A percentile compares a stretch with the other conserved stretches of the same genome.
These are phyloP conservation scores for Suillus ampliporus DNA, from an alignment of 768 basidiomycete genomes.

Conservation along the genomic window DNA sequence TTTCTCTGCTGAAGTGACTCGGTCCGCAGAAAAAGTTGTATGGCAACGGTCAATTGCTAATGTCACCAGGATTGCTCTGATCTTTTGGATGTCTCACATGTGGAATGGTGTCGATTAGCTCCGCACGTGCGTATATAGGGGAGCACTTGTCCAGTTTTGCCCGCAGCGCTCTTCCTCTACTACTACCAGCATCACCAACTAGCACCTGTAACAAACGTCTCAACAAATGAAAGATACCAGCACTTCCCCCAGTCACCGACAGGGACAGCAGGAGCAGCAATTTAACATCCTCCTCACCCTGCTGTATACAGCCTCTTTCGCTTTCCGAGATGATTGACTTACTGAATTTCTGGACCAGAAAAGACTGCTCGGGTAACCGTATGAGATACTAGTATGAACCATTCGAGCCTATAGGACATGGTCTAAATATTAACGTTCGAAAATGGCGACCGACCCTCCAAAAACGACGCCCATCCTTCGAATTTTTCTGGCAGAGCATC, in stretches of 20 bases:
- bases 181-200: background rate
- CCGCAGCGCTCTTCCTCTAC: background rate
- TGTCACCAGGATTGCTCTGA: no score
- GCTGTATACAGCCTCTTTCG: conserved; percentile 46
- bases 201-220: background rate
- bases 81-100: background rate
- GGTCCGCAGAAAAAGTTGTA: background rate
- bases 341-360: conserved; percentile 42
- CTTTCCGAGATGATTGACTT: background rate
- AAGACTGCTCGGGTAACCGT: background rate
- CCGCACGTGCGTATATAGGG: conserved; percentile 2
- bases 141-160: background rate
- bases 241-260: background rate
- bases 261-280: conserved; percentile 38
- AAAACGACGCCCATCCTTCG: background rate
- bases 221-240: conserved; percentile 6
- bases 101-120: background rate
- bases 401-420: background rate
- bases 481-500: background rate
- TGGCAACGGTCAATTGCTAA: background rate
- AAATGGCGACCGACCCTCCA: background rate
- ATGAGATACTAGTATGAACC: background rate
- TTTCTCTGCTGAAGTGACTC: no score
- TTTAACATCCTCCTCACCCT: conserved; percentile 67
- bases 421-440: background rate